These are phyloP conservation scores for Pythium utonaiense DNA, from an alignment of 352 stramenopile species.

Conservation along the genomic window DNA sequence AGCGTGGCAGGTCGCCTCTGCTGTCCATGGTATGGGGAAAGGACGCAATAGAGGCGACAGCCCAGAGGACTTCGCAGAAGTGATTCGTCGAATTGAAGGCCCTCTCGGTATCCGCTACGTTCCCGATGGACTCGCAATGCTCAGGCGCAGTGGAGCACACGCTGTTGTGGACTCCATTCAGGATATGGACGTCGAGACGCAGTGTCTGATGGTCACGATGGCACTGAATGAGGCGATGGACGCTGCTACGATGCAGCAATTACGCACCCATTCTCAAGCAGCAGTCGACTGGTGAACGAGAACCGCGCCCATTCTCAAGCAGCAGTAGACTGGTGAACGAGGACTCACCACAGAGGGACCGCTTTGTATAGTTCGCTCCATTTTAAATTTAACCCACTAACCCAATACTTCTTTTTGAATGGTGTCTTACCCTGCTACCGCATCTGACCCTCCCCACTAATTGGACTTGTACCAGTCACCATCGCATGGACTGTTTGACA, in stretches of 20 bases:
- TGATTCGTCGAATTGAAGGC: conserved; percentile 11
- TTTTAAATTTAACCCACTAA: too few species aligned
- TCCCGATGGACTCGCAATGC: conserved; percentile 6
- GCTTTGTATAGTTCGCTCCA: too few species aligned
- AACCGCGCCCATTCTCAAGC: too few species aligned
- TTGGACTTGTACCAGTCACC: too few species aligned
- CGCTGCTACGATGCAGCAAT: background rate
- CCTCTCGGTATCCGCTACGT: conserved; percentile 2
- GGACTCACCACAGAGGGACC: too few species aligned
- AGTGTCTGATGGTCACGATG: conserved; percentile 1
- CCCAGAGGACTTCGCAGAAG: conserved; percentile 1
- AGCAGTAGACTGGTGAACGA: too few species aligned
- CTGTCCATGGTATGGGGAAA: background rate
- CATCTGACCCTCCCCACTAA: too few species aligned
- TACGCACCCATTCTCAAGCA: background rate
- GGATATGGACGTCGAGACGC: conserved; percentile 1
- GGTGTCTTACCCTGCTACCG: too few species aligned
- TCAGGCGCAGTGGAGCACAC: background rate
- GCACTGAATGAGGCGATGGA: conserved; percentile 14
- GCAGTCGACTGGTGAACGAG: background rate
- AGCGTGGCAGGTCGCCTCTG: background rate
- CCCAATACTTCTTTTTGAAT: too few species aligned
- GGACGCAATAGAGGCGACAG: background rate
- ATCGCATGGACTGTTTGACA: too few species aligned
- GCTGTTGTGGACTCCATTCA: background rate